Conservation (phyloP, 2,329 filamentous ascomycete species). For the Arthrobotrys conoides region DNA sequence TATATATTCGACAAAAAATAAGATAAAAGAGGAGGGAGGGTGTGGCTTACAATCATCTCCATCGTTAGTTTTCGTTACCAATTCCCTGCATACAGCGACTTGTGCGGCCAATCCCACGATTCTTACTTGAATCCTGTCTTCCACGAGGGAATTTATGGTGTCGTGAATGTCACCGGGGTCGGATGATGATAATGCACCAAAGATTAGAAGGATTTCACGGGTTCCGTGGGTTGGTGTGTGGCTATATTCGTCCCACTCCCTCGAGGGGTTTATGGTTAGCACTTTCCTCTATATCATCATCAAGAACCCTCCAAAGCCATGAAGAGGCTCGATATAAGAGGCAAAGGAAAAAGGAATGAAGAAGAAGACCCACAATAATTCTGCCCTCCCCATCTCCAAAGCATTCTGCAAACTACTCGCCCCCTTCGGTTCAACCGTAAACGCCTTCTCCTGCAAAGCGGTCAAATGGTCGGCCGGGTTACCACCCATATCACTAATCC, state of each 20-base stretch:
- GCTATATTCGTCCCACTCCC: slow-evolving; percentile 68
- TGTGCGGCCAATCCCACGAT: slow-evolving; percentile 93
- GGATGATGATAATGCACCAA: slow-evolving; percentile 88
- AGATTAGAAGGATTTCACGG: slow-evolving; percentile 90
- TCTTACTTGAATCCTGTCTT: slow-evolving; percentile 86
- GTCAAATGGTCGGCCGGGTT: slow-evolving; percentile 91
- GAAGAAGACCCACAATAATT: slow-evolving; percentile 77
- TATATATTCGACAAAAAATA: no score
- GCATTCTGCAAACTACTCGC: slow-evolving; percentile 91
- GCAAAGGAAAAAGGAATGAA: slow-evolving; percentile 4
- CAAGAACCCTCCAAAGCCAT: background rate
- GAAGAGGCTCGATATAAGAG: no score
- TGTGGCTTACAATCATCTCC: slow-evolving; percentile 74
- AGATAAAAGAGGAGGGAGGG: background rate
- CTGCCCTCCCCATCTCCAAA: slow-evolving; percentile 92
- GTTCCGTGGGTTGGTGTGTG: slow-evolving; percentile 95
- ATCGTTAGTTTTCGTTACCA: slow-evolving; percentile 88
- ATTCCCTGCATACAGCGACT: slow-evolving; percentile 90
- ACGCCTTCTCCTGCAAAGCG: slow-evolving; percentile 76
- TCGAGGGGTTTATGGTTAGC: background rate
- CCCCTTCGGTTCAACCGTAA: slow-evolving; percentile 78
- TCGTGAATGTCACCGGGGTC: slow-evolving; percentile 96
- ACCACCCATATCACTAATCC: slow-evolving; percentile 89
- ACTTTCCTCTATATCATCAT: background rate
- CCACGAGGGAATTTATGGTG: slow-evolving; percentile 83